Evolutionary conservation across 2,329 filamentous ascomycete species (phyloP), one percentile per base, ranked within the genome.

Genomic region (Byssoonygena ceratinophila): DNA sequence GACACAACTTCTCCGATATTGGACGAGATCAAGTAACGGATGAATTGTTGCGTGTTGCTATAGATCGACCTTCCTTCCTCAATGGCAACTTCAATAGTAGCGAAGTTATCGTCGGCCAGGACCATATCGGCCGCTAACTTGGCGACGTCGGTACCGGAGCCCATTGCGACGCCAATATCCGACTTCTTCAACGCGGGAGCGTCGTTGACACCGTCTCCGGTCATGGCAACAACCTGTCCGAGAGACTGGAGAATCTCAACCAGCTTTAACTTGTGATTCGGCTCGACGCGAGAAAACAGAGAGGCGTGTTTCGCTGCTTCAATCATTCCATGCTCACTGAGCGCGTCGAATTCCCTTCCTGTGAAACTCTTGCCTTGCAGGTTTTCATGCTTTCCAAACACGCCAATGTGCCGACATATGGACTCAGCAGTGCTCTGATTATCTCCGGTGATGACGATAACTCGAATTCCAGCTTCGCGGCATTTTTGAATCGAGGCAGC

Each of bases 11-110:
- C 92, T 63, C 92, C 94, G 60, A 98, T 98, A 75, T 98, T 98
- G 58, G 91, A 97, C 7, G 91, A 97, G 68, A 98, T 98, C 56
- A 98, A 80, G 69, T 98, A 98, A 46, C 94, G 87, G 72, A 98
- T 98, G 72, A 98, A 98, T 69, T 98, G 92, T 68, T 98, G 92
- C 4, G 92, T 98, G 77, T 98, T 98, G 83, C 92, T 97, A 80
- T 96, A 98, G 72, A 98, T 98, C 58, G 90, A 90, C 57, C 92
- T 85, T 51, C 92, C 92, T 72, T 98, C 92, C 68, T 98, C 92
- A 58, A 98, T 90, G 46, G 92, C 92, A 52, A 88, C 78, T 68
- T 95, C 87, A 60, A 98, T 98, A 2, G 92, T 98, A 57, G 92
- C 92, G 69, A 98, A 98, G 76, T 98, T 98, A 73, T 96, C 89